Base-by-base conservation (phyloP, 768 basidiomycete genomes). In the Tephrocybe sp. region DNA sequence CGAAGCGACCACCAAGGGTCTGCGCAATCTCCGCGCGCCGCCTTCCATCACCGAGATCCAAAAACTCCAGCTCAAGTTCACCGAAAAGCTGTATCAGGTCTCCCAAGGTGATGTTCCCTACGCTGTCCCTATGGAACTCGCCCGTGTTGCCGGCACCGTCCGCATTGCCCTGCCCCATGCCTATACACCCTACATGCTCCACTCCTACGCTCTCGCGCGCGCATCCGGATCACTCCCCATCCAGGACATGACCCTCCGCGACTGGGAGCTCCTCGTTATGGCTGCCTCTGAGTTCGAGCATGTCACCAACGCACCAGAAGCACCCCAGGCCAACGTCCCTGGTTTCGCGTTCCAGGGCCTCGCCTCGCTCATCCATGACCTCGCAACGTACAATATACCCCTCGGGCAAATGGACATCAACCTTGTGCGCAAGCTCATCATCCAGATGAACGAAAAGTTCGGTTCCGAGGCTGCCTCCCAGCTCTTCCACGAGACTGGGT, bases 191-290 rank as follows among this genome's bases (percentile, higher is more conserved):
- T 65, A 68, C 47, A 68, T 75, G 53, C 63, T 85, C 25, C 68
- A 79, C 30, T 62, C 77, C 11, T 85, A 83, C 59, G 66, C 66
- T 8, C 55, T 68, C n/a, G 62, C 74, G 11, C 63, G 69, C 55
- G 55, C 58, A 45, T 42, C 60, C 15, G 63, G 62, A 6, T 55
- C 56, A 30, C 48, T 70, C 42, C 57, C 62, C 0, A 41, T 57
- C n/a, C 36, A 48, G 2, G 65, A 68, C 3, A 69, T 84, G 38
- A 54, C 59, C 0, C 2, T 57, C 0, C 55, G 65, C 6, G 81
- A 84, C 33, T 79, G 81, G 71, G 75, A 76, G 36, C 61, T 74
- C 6, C 56, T 87, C 15, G 56, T 77, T 1, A 72, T 71, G 24
- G 73, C 76, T 6, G 70, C 77, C 3, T 59, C 68, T 7, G 63